phyloP scores from a whole-genome alignment of 495 filamentous ascomycete genomes.

The Trichoderma virens region DNA sequence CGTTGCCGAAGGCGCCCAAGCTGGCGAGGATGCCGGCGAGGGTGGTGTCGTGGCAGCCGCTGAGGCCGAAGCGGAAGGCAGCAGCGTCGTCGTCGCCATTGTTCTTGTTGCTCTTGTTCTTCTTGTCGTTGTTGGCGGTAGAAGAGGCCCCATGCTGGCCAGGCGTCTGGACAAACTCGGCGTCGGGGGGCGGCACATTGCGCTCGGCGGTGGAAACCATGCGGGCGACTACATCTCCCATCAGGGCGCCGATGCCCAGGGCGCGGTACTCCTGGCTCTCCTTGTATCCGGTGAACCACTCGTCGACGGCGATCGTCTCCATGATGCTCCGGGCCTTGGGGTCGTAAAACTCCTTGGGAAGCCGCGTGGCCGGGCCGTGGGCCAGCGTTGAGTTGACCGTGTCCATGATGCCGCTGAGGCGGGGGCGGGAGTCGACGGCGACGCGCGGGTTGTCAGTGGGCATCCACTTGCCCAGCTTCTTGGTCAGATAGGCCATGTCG shows the following conservation, averaged over 20 bases:
- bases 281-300: conserved; percentile 85
- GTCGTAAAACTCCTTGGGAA: conserved; percentile 88
- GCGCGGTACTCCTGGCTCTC: conserved; percentile 78
- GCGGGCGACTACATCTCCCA: conserved; percentile 76
- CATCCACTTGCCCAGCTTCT: conserved; percentile 74
- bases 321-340: conserved; percentile 58
- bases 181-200: conserved; percentile 35
- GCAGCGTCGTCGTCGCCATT: neutral
- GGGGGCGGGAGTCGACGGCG: conserved; percentile 74
- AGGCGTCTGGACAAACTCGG: conserved; percentile 28
- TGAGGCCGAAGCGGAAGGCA: conserved; percentile 48
- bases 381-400: conserved; percentile 83
- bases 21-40: conserved; percentile 71
- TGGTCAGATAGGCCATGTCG: conserved; percentile 81
- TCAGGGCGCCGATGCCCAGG: conserved; percentile 74
- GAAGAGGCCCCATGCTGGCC: conserved; percentile 48
- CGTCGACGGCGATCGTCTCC: conserved; percentile 74
- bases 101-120: too few relatives aligned
- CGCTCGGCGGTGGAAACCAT: conserved; percentile 70
- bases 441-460: conserved; percentile 57
- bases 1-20: conserved; percentile 65
- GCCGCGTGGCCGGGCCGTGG: conserved; percentile 67
- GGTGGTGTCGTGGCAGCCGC: conserved; percentile 93
- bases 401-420: conserved; percentile 86
- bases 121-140: too few relatives aligned